Evolutionary conservation across 1,139 yeast species (phyloP), one percentile per base, ranked within the genome.

Genomic region (Magnusiomyces suaveolens): DNA sequence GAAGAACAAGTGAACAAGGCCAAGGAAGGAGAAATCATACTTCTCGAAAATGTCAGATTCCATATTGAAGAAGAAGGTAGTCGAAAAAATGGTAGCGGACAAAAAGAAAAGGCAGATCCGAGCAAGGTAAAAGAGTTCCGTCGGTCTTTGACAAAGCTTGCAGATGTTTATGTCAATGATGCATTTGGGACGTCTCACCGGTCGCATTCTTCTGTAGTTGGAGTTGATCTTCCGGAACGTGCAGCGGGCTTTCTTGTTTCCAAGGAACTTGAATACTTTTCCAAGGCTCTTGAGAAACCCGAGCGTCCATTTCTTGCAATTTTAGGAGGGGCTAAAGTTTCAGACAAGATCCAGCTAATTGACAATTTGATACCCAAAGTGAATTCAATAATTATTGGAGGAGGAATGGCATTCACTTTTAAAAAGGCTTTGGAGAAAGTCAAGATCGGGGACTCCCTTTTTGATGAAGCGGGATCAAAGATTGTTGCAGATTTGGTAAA

Each of bases 321-420:
- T 71, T 81, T 90, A 65, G 97, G 97, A 72, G 97, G 97, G 77
- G 97, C 97, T 69, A 90, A 90, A 81, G 97, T 90, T 65, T 84
- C 95, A 62, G 97, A 90, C 78, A 90, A 90, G 83, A 90, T 90
- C 70, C 96, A 88, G 79, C 83, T 90, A 76, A 90, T 90, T 71
- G 97, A 92, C 76, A 90, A 90, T 82, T 81, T 90, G 74, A 81
- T 90, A 69, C 89, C 90, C 78, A 92, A 90, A 82, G 97, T 90
- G 67, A 84, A 92, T 75, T 75, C 83, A 61, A 79, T 90, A 72
- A 87, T 90, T 75, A 84, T 90, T 68, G 97, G 97, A 72, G 97
- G 97, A 77, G 97, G 97, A 77, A 90, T 90, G 97, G 90, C 97
- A 58, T 90, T 89, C 83, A 90, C 97, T 68, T 90, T 90, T 81